These are phyloP conservation scores for Theobroma cacao DNA, from an alignment of 345 rosid genomes.

Conservation along the genomic window DNA sequence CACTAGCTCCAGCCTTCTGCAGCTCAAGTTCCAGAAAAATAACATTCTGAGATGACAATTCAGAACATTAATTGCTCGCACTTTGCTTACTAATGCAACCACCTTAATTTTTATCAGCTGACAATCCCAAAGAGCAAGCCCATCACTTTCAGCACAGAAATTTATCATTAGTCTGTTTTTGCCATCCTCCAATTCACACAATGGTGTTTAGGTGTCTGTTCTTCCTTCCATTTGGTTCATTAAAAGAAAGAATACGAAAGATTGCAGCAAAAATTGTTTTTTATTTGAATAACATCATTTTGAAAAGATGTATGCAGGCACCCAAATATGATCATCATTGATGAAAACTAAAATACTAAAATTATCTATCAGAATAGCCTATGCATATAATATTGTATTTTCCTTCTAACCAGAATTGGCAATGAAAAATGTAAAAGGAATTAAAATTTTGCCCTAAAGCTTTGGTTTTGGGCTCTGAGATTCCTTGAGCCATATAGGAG, in stretches of 20 bases:
- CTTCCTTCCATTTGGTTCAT: not conserved
- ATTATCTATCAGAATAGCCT: not conserved
- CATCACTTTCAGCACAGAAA: not conserved
- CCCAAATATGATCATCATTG: not conserved
- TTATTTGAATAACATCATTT: not conserved
- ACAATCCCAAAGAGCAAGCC: not conserved
- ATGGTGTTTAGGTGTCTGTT: not conserved
- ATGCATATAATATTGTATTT: not conserved
- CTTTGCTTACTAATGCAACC: not conserved
- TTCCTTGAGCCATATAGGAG: conserved; percentile 67
- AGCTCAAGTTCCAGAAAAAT: not conserved
- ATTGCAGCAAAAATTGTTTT: not conserved
- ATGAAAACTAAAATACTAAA: not conserved
- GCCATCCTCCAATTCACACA: not conserved
- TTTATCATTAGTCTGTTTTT: not conserved
- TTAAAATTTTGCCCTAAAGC: conserved; percentile 27
- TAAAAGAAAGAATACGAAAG: not conserved
- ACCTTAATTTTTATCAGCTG: not conserved
- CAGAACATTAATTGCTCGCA: not conserved
- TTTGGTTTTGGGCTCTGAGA: conserved; percentile 48
- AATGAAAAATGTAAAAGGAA: not conserved
- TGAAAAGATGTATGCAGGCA: not conserved
- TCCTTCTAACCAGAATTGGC: not conserved
- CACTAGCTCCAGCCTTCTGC: not conserved
- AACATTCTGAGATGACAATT: not conserved